Evolutionary conservation across 1,139 yeast species (phyloP), one percentile per base, ranked within the genome.

Genomic region (Geotrichum klebahnii): DNA sequence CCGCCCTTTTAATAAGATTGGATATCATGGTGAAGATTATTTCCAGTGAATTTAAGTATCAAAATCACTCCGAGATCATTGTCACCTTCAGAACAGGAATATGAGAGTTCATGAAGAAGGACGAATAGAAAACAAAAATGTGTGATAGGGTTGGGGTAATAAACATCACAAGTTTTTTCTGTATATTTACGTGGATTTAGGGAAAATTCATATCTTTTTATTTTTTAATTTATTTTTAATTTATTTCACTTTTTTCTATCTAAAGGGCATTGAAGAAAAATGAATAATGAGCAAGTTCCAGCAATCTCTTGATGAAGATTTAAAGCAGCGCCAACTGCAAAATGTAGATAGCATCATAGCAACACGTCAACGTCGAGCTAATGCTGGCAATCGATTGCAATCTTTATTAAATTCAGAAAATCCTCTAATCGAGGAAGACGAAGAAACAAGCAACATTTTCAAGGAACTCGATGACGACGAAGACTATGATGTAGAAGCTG

Each of bases 371-470:
- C 76, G 89, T 57, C 80, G 99, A 48, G 69, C 88, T 45, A 92
- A 92, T 68, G 98, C 98, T 1, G 99, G 99, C 9, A 84, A 88
- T 48, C 74, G 94, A 52, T 72, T 92, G 62, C 79, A 80, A 62
- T 82, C 82, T 54, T 74, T 92, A 58, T 72, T 92, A 22, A 84
- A 81, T 54, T 76, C 85, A 37, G 96, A 89, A 61, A 70, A 71
- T 53, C 72, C 77, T 37, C 53, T 72, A 23, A 69, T 72, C 51
- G 72, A 69, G 53, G 71, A 74, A 5, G 81, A 83, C 56, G 76
- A 85, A 45, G 88, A 82, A 55, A 92, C 84, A 55, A 80, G 83
- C 56, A 73, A 85, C 52, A 73, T 90, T 55, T 89, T 89, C 60
- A 83, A 80, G 60, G 97, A 89, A 64, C 89, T 85, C 53, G 97